These are phyloP conservation scores for Leishmania mexicana DNA, from an alignment of 208 protist species.

Conservation along the genomic window DNA sequence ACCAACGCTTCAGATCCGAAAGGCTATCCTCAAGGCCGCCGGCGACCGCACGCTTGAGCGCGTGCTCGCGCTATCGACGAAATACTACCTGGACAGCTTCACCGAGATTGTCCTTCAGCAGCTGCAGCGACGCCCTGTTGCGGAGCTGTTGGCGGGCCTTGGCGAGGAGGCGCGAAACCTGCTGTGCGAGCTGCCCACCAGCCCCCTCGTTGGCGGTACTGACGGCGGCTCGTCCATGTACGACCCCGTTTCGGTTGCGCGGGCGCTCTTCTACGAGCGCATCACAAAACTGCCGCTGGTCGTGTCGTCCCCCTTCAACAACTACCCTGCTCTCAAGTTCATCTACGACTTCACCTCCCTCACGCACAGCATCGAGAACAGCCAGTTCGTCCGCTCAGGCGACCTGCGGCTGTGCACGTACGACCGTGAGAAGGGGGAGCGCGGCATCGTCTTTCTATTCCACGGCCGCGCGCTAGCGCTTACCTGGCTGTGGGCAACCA, in stretches of 20 bases:
- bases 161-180: slow-evolving; percentile 20
- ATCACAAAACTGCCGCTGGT: slow-evolving; percentile 32
- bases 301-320: slow-evolving; percentile 57
- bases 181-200: slow-evolving; percentile 16
- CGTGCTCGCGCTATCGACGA: slow-evolving; percentile 57
- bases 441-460: slow-evolving; percentile 42
- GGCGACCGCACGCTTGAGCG: slow-evolving; percentile 74
- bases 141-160: slow-evolving; percentile 7
- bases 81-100: slow-evolving; percentile 53
- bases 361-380: slow-evolving; percentile 18
- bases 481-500: slow-evolving; percentile 44
- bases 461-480: slow-evolving; percentile 43
- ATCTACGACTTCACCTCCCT: slow-evolving; percentile 63
- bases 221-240: neutral
- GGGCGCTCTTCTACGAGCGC: slow-evolving; percentile 46
- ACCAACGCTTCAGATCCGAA: slow-evolving; percentile 52
- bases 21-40: slow-evolving; percentile 71
- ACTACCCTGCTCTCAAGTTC: slow-evolving; percentile 73
- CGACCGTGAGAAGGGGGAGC: slow-evolving; percentile 37
- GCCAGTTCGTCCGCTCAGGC: slow-evolving; percentile 1
- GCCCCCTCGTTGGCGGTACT: neutral
- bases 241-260: slow-evolving; percentile 20
- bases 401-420: slow-evolving; percentile 41
- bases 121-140: slow-evolving; percentile 11
- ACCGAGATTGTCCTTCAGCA: slow-evolving; percentile 35